phyloP scores from a whole-genome alignment of 768 basidiomycete genomes.

The Pleurotus tuoliensis region DNA sequence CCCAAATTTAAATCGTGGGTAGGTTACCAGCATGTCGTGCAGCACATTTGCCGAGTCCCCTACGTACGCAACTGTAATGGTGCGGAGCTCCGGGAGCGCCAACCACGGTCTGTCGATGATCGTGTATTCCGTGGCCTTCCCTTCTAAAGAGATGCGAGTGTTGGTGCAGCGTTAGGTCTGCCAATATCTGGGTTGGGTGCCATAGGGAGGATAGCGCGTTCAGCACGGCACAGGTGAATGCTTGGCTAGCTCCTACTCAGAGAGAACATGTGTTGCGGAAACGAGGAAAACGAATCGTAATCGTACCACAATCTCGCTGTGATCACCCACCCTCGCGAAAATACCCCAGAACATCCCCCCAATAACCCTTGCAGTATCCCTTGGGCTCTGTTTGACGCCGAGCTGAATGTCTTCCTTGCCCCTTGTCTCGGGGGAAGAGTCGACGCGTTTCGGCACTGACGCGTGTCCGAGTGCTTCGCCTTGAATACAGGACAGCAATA shows the following conservation, averaged over 20 bases:
- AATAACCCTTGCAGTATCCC: slow-evolving; percentile 85
- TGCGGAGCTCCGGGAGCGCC: slow-evolving; percentile 50
- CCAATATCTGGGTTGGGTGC: slow-evolving; percentile 95
- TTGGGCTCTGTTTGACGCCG: slow-evolving; percentile 86
- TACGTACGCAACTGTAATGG: slow-evolving; percentile 88
- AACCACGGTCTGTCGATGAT: too few species aligned
- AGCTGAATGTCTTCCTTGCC: slow-evolving; percentile 90
- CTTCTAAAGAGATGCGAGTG: slow-evolving; percentile 49
- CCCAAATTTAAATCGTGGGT: slow-evolving; percentile 88
- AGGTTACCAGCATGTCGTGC: slow-evolving; percentile 96
- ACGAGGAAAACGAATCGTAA: background rate
- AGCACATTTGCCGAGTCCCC: slow-evolving; percentile 95
- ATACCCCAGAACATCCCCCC: slow-evolving; percentile 96
- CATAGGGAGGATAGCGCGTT: slow-evolving; percentile 97
- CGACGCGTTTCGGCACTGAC: slow-evolving; percentile 84
- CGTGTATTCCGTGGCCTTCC: slow-evolving; percentile 1
- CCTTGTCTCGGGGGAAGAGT: slow-evolving; percentile 75
- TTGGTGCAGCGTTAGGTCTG: slow-evolving; percentile 89
- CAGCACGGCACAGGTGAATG: slow-evolving; percentile 88
- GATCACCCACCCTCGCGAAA: slow-evolving; percentile 92
- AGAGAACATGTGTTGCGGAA: background rate
- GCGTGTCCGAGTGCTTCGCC: slow-evolving; percentile 90
- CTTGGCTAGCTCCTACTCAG: slow-evolving; percentile 77
- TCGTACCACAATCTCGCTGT: slow-evolving; percentile 86
- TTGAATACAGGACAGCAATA: slow-evolving; percentile 87